Percentiles rank a stretch among this genome's conserved stretches.
Evolutionary conservation across 352 stramenopile genomes (phyloP).

Genomic region (Thalassiosira livingstoniorum): DNA sequence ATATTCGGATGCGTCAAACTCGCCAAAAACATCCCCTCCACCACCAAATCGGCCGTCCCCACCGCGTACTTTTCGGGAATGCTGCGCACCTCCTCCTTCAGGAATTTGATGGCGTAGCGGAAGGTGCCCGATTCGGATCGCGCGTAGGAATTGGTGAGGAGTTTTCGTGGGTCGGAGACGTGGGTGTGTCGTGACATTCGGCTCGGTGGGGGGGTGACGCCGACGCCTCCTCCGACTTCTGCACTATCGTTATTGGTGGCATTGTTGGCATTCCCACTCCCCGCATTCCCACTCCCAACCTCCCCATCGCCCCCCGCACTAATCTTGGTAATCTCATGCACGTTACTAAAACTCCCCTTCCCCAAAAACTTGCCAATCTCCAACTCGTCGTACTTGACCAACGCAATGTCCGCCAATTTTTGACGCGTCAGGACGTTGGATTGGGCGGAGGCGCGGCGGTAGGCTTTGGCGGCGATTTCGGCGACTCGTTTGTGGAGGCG

Average conservation of each 20-base stretch:
- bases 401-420: slow-evolving; percentile 54
- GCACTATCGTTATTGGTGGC: not conserved
- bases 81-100: slow-evolving; percentile 34
- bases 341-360: slow-evolving; percentile 75
- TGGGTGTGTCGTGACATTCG: not conserved
- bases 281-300: not conserved
- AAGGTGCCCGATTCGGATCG: slow-evolving; percentile 30
- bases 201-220: too few species aligned
- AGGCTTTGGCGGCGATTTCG: slow-evolving; percentile 44
- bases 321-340: slow-evolving; percentile 66
- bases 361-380: slow-evolving; percentile 64
- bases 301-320: not conserved
- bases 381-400: slow-evolving; percentile 63
- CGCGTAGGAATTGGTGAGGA: slow-evolving; percentile 16
- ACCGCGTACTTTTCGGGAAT: slow-evolving; percentile 73
- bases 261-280: not conserved
- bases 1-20: slow-evolving; percentile 79
- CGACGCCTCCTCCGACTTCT: not conserved
- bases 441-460: slow-evolving; percentile 20
- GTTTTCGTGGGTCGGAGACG: not conserved
- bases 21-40: slow-evolving; percentile 80
- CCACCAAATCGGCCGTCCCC: slow-evolving; percentile 77
- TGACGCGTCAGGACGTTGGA: slow-evolving; percentile 33
- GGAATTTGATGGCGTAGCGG: slow-evolving; percentile 62
- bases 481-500: not conserved